Evolutionary conservation across 2,329 filamentous ascomycete species (phyloP), one percentile per base, ranked within the genome.

Genomic region (Alternaria sp.): DNA sequence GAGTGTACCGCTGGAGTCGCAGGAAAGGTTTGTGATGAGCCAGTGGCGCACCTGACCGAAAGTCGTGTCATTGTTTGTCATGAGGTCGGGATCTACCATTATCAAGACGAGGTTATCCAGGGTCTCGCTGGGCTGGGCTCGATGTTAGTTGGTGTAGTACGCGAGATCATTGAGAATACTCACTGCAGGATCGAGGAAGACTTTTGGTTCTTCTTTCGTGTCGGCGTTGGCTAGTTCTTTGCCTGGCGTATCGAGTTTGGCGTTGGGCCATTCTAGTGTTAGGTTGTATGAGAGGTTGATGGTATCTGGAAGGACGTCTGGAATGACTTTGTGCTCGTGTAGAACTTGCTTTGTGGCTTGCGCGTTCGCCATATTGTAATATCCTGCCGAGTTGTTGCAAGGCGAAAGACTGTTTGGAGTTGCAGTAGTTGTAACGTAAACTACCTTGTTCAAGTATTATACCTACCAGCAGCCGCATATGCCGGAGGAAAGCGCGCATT

Each of bases 41-140:
- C 71, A 71, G 46, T 73, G 71, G 15, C 71, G 67, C 2, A 73
- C 69, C 57, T 72, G 71, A 11, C 68, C 71, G 21, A 69, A 71
- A 47, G 69, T 64, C 1, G 62, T 68, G 62, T 73, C 69, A 36
- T 72, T 54, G 23, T 69, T 61, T 63, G 67, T 69, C 65, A 71
- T 69, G 11, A 73, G 68, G 21, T 73, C 68, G 46, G 70, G 69
- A 46, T 73, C 70, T 5, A 64, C 66, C 62, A 70, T 61, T n/a
- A 73, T 64, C 0, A 73, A 59, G 5, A 69, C 64, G 12, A 71
- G 62, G 10, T 71, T 66, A 13, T 63, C 46, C 5, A 70, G 46
- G 10, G 64, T 47, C 17, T 59, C 30, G 10, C 47, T 47, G 21
- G 69, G 69, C 69, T 73, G 26, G 9, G 11, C 3, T 13, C 11